Percentiles rank a stretch among this genome's conserved stretches.
phyloP scores from a whole-genome alignment of 1,139 yeast genomes.

The Candida glucosophila region DNA sequence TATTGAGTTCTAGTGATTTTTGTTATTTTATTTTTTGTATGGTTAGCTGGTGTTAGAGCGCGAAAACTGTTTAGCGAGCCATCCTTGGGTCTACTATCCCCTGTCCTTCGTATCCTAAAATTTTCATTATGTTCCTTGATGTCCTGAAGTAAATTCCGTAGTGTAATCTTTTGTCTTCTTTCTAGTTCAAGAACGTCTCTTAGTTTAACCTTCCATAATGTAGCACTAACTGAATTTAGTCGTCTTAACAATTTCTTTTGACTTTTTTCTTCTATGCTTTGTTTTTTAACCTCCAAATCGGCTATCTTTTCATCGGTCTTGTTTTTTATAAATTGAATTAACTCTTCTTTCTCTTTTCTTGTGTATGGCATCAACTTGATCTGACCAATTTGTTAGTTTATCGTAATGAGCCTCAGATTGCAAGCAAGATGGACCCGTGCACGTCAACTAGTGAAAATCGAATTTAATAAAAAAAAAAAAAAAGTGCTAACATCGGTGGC shows the following conservation, averaged over 20 bases:
- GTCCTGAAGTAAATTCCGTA: slow-evolving; percentile 21
- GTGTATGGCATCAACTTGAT: slow-evolving; percentile 14
- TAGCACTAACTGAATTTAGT: slow-evolving; percentile 32
- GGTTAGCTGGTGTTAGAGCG: too few relatives aligned
- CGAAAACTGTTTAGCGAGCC: slow-evolving; percentile 1
- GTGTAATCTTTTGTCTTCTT: slow-evolving; percentile 26
- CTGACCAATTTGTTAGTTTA: too few relatives aligned
- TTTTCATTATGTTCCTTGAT: slow-evolving; percentile 11
- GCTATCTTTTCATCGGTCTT: slow-evolving; percentile 13
- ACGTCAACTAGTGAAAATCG: too few relatives aligned
- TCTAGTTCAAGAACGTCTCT: slow-evolving; percentile 36
- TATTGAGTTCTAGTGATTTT: neutral
- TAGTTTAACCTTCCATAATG: slow-evolving; percentile 30
- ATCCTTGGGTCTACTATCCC: slow-evolving; percentile 1
- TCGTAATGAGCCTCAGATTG: too few relatives aligned
- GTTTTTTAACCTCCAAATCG: slow-evolving; percentile 10
- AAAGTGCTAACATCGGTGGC: too few relatives aligned
- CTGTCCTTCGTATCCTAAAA: slow-evolving; percentile 1
- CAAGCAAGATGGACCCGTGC: too few relatives aligned
- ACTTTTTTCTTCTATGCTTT: slow-evolving; percentile 11
- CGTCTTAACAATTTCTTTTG: slow-evolving; percentile 25
- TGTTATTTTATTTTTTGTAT: too few relatives aligned
- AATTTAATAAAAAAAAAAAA: too few relatives aligned
- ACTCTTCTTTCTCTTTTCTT: slow-evolving; percentile 25
- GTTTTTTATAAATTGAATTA: slow-evolving; percentile 20